phyloP scores from a whole-genome alignment of 768 basidiomycete genomes.

The Tephrocybe sp. region DNA sequence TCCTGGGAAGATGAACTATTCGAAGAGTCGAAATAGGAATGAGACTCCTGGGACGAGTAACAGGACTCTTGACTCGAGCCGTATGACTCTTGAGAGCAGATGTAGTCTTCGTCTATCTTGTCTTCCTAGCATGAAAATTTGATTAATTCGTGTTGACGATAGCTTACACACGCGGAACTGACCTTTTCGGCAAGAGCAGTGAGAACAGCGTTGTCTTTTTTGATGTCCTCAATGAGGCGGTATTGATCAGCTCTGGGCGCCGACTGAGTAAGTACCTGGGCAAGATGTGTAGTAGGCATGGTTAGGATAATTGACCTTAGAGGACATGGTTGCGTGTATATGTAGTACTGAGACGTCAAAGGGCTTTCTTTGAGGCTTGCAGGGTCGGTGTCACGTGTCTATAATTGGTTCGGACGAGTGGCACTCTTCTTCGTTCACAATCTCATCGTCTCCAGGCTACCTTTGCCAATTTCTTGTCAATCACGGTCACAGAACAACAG shows the following conservation, averaged over 20 bases:
- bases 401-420: constrained; percentile 14
- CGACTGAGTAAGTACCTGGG: no score
- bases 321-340: no score
- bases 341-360: no score
- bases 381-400: constrained; percentile 20
- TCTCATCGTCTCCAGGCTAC: no score
- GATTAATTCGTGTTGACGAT: no score
- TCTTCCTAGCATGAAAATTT: no score
- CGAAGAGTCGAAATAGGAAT: background rate
- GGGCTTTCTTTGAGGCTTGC: no score
- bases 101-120: background rate
- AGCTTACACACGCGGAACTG: background rate
- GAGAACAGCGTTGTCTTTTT: background rate
- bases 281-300: background rate
- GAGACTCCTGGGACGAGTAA: background rate
- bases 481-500: no score
- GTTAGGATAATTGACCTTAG: no score
- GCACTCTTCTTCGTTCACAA: background rate
- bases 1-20: background rate
- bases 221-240: background rate
- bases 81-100: constrained; percentile 4
- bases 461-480: background rate
- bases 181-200: background rate
- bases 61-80: background rate
- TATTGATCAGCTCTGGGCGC: background rate